Conservation (phyloP, 2,329 filamentous ascomycete genomes). For the Colletotrichum zoysiae region DNA sequence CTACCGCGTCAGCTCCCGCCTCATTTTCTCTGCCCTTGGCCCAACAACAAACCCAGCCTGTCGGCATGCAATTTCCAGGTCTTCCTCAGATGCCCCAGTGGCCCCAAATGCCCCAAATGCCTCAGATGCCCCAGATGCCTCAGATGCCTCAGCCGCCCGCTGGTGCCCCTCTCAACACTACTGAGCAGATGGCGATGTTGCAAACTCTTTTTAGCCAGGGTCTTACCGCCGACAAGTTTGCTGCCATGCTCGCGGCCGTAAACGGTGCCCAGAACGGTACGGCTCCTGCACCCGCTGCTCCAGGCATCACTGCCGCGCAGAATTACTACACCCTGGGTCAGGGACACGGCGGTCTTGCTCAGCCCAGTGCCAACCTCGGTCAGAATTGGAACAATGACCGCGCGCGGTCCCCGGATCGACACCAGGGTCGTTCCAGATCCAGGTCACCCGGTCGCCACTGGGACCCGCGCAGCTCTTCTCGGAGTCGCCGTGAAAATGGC, state of each 20-base stretch:
- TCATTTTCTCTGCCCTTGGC: constrained; percentile 56
- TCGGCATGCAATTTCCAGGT: constrained; percentile 47
- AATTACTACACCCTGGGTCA: constrained; percentile 26
- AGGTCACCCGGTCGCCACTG: constrained; percentile 83
- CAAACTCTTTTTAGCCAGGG: constrained; percentile 82
- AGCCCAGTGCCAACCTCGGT: constrained; percentile 66
- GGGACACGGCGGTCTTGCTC: constrained; percentile 48
- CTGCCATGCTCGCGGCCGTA: constrained; percentile 67
- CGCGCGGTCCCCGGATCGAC: constrained; percentile 72
- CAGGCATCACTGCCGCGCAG: constrained; percentile 50
- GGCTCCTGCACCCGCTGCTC: constrained; percentile 50
- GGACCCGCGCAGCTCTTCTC: constrained; percentile 74
- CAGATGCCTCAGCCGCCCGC: constrained; percentile 48
- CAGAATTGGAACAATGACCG: constrained; percentile 66
- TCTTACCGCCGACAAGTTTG: constrained; percentile 82
- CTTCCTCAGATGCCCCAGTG: constrained; percentile 43
- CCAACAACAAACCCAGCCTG: constrained; percentile 44
- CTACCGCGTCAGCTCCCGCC: constrained; percentile 66
- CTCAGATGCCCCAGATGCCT: not conserved
- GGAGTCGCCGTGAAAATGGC: constrained; percentile 74
- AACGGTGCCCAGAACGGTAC: constrained; percentile 53
- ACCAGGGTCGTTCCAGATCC: constrained; percentile 77
- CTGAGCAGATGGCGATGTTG: constrained; percentile 77
- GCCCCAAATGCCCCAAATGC: not conserved
- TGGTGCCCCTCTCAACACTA: constrained; percentile 65